Conservation (phyloP, 768 basidiomycete species). For the Calocybe gangraenosa region DNA sequence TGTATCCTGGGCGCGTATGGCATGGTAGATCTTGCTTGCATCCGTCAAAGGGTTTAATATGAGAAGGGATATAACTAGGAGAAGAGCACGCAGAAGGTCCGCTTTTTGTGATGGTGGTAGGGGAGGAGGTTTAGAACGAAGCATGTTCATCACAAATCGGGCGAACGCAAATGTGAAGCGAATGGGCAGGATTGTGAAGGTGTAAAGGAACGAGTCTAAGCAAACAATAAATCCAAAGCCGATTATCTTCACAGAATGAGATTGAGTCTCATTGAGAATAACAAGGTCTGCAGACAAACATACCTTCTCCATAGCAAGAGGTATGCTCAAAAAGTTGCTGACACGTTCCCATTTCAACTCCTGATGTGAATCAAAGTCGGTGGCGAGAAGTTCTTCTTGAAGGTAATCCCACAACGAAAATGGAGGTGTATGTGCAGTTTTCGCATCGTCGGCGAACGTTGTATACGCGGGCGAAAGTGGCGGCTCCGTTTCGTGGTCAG, state of each 20-base stretch:
- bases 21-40: slow-evolving; percentile 96
- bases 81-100: slow-evolving; percentile 77
- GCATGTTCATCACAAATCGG: slow-evolving; percentile 47
- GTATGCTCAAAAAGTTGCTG: slow-evolving; percentile 91
- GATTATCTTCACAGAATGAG: slow-evolving; percentile 62
- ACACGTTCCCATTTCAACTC: slow-evolving; percentile 96
- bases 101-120: slow-evolving; percentile 90
- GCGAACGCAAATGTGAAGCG: slow-evolving; percentile 67
- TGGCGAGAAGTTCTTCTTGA: slow-evolving; percentile 80
- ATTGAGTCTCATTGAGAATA: slow-evolving; percentile 3
- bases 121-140: slow-evolving; percentile 46
- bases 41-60: slow-evolving; percentile 84
- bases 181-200: slow-evolving; percentile 95
- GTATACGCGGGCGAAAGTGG: slow-evolving; percentile 25
- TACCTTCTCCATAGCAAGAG: slow-evolving; percentile 91
- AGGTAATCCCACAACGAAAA: slow-evolving; percentile 94
- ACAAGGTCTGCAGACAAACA: slow-evolving; percentile 10
- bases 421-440: slow-evolving; percentile 29
- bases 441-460: slow-evolving; percentile 18
- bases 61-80: slow-evolving; percentile 70
- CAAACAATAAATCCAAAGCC: slow-evolving; percentile 91
- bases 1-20: slow-evolving; percentile 95
- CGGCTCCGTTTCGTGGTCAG: slow-evolving; percentile 19
- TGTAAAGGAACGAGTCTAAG: slow-evolving; percentile 95
- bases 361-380: slow-evolving; percentile 93